Percentiles rank a stretch among this genome's conserved stretches.
These are phyloP conservation scores for Borealophlyctis nickersoniae DNA, from an alignment of 192 early-diverging fungal species.

Conservation along the genomic window DNA sequence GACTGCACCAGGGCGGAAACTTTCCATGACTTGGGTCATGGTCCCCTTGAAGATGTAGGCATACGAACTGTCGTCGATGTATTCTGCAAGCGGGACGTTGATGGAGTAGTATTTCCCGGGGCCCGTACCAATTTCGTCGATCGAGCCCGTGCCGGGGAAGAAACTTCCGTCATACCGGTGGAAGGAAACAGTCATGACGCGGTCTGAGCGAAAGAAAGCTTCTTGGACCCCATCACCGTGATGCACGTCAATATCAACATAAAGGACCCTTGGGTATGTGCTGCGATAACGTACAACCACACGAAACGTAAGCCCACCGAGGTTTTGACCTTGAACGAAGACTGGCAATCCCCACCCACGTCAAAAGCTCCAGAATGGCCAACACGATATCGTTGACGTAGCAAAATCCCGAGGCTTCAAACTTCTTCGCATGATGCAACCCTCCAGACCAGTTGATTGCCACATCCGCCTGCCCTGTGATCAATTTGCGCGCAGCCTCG, in stretches of 20 bases:
- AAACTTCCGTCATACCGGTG: constrained; percentile 93
- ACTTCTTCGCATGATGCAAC: constrained; percentile 96
- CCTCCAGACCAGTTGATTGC: constrained; percentile 96
- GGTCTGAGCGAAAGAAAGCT: constrained; percentile 87
- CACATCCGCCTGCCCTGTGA: constrained; percentile 77
- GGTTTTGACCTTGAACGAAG: too few relatives aligned
- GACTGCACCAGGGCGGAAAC: constrained; percentile 86
- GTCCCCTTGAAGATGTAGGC: constrained; percentile 85
- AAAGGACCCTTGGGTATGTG: constrained; percentile 80
- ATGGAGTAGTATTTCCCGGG: constrained; percentile 89
- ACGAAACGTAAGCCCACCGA: too few relatives aligned
- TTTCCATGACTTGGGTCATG: constrained; percentile 84
- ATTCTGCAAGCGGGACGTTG: constrained; percentile 92
- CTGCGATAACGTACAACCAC: constrained; percentile 12
- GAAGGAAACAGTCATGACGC: constrained; percentile 95
- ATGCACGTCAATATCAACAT: constrained; percentile 98
- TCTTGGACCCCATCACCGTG: constrained; percentile 98
- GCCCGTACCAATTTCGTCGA: constrained; percentile 83
- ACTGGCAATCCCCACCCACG: too few relatives aligned
- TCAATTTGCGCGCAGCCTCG: constrained; percentile 83
- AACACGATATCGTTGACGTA: constrained; percentile 99
- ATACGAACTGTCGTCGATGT: constrained; percentile 92
- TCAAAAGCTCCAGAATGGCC: constrained; percentile 84
- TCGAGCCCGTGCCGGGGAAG: constrained; percentile 92
- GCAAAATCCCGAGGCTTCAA: constrained; percentile 94